phyloP scores from a whole-genome alignment of 305 asterid species.

The Ajuga reptans region DNA sequence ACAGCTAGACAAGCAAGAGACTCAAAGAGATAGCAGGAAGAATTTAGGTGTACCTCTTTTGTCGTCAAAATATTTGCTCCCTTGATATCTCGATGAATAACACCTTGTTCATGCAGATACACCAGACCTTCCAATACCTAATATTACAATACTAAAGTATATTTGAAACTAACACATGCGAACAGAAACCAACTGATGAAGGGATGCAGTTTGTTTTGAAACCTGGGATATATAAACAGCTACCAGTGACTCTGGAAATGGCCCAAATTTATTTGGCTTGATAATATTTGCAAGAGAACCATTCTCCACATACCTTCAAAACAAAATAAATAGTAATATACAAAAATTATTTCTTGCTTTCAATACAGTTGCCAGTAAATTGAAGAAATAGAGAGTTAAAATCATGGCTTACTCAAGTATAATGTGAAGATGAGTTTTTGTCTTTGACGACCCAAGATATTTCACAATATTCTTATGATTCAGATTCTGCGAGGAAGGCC shows the following conservation, averaged over 20 bases:
- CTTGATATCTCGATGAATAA: constrained; percentile 67
- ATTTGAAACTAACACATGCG: constrained; percentile 23
- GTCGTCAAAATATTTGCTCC: constrained; percentile 46
- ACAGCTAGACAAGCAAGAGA: not conserved
- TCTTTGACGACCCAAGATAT: constrained; percentile 90
- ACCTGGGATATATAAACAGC: constrained; percentile 98
- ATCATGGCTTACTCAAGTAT: constrained; percentile 34
- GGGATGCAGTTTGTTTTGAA: constrained; percentile 21
- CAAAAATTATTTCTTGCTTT: not conserved
- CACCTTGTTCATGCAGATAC: constrained; percentile 97
- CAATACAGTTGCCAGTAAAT: not conserved
- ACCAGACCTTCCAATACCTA: constrained; percentile 98
- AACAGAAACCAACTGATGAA: constrained; percentile 19
- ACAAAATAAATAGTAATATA: not conserved
- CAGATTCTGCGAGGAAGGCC: constrained; percentile 55
- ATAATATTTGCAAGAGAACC: constrained; percentile 84
- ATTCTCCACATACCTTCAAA: constrained; percentile 74
- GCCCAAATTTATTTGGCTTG: constrained; percentile 97
- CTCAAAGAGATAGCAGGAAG: not conserved
- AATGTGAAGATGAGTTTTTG: constrained; percentile 89
- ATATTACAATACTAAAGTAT: constrained; percentile 17
- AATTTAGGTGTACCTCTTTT: constrained; percentile 33
- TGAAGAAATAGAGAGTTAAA: constrained; percentile 2
- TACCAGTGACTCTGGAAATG: constrained; percentile 97
- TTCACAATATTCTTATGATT: constrained; percentile 94